Conservation (phyloP, 148 eudicot genomes). For the Limonium bicolor region DNA sequence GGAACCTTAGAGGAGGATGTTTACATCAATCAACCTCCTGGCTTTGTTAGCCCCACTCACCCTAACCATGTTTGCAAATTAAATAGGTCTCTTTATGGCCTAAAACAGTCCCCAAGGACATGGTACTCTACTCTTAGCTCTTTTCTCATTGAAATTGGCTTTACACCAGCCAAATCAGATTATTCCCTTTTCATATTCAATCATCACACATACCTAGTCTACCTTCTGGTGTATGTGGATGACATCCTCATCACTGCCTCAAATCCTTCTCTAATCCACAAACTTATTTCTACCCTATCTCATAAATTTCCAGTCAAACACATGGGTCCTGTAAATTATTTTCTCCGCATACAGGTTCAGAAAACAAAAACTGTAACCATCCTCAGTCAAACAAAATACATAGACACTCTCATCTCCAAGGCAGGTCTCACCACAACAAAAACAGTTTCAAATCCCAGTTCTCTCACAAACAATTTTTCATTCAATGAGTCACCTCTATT, state of each 20-base stretch:
- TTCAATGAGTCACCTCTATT: background rate
- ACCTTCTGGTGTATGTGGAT: background rate
- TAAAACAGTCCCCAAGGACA: background rate
- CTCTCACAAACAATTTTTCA: background rate
- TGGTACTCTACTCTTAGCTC: conserved; percentile 1
- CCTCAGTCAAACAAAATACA: background rate
- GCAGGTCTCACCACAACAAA: background rate
- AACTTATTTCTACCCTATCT: background rate
- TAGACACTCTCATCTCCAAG: background rate
- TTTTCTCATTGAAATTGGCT: background rate
- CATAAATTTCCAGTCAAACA: background rate
- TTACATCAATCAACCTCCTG: background rate
- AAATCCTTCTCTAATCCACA: background rate
- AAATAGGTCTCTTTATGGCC: background rate
- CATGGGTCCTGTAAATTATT: background rate
- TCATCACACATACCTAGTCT: background rate
- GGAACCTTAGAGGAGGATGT: background rate
- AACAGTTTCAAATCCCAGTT: background rate
- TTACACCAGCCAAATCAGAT: background rate
- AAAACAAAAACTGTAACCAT: background rate
- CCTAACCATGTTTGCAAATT: conserved; percentile 1
- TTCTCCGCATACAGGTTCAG: background rate
- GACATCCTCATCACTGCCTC: background rate
- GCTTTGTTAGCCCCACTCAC: background rate
- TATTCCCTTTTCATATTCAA: background rate